Percentiles rank a stretch among this genome's conserved stretches.
phyloP scores from a whole-genome alignment of 208 protist genomes.

The Trypanosoma avium region DNA sequence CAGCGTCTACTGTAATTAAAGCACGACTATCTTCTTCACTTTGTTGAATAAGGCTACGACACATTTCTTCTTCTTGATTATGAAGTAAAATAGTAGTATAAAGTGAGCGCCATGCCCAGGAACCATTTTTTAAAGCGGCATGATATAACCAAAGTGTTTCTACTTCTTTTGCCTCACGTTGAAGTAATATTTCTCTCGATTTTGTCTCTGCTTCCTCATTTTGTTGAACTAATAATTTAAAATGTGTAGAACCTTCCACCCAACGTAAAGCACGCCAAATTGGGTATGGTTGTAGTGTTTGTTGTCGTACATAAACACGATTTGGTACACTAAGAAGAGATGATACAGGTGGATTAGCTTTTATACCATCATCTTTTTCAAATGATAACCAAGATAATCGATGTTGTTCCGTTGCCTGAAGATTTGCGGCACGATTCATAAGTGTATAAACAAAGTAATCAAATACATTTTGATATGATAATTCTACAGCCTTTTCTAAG shows the following conservation, averaged over 20 bases:
- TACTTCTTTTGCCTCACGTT: conserved; percentile 3
- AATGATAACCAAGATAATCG: not conserved
- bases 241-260: conserved; percentile 17
- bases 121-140: conserved; percentile 25
- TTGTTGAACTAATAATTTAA: not conserved
- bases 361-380: conserved; percentile 8
- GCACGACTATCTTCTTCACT: conserved; percentile 11
- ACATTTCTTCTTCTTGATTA: conserved; percentile 16
- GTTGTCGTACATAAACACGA: conserved; percentile 23
- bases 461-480: conserved; percentile 21
- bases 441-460: conserved; percentile 29
- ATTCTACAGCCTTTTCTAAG: conserved; percentile 15
- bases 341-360: not conserved
- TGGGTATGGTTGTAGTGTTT: conserved; percentile 20
- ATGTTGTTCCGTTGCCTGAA: conserved; percentile 10
- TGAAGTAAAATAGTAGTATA: conserved; percentile 17
- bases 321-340: conserved; percentile 18
- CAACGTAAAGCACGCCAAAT: conserved; percentile 18
- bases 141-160: conserved; percentile 20
- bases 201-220: conserved; percentile 14
- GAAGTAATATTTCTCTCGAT: not conserved
- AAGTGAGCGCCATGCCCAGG: conserved; percentile 32
- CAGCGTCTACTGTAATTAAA: conserved; percentile 12
- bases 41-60: conserved; percentile 6
- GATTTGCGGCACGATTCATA: conserved; percentile 22